Evolutionary conservation across 2,329 filamentous ascomycete genomes (phyloP), one percentile per base, ranked within the genome.

Genomic region (Biscogniauxia sp.): DNA sequence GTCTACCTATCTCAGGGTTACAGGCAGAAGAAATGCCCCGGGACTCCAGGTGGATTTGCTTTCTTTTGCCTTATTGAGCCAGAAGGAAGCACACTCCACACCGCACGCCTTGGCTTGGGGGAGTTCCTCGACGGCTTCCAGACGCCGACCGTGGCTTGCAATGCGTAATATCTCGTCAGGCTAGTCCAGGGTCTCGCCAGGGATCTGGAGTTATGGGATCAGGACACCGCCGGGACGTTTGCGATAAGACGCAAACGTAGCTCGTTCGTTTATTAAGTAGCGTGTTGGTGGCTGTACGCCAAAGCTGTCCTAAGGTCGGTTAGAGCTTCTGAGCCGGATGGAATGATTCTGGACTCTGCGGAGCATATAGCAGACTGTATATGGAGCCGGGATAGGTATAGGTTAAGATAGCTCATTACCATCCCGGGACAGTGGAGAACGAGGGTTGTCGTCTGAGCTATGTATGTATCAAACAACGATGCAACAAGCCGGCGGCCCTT

Each of bases 161-260:
- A 25, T 51, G 20, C 50, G 50, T 51, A 51, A 51, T 51, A 32
- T 20, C 23, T 51, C 50, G 50, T 8, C 50, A 51, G 19, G 50
- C 19, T 51, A 25, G 50, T 59, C 62, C 51, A 59, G 57, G 54
- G 50, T 54, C 54, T 63, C 59, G 56, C 59, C 57, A 55, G 60
- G 59, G 64, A 57, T 60, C 53, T 57, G 55, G 60, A 55, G 61
- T 56, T 60, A 64, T 32, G 28, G 28, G 61, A 60, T 55, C 56
- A 57, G 63, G 57, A 53, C 55, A 52, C 53, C 52, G 54, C 58
- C 61, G 62, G 55, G 55, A 62, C 63, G 58, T 63, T 64, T 61
- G 64, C 61, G 61, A 56, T 25, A 19, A 25, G 59, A 66, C 62
- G 63, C 60, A 49, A 62, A 61, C 51, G 64, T 58, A 55, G 58